Base-by-base conservation (phyloP, 345 rosid genomes). In the Hibiscus tridactylites region DNA sequence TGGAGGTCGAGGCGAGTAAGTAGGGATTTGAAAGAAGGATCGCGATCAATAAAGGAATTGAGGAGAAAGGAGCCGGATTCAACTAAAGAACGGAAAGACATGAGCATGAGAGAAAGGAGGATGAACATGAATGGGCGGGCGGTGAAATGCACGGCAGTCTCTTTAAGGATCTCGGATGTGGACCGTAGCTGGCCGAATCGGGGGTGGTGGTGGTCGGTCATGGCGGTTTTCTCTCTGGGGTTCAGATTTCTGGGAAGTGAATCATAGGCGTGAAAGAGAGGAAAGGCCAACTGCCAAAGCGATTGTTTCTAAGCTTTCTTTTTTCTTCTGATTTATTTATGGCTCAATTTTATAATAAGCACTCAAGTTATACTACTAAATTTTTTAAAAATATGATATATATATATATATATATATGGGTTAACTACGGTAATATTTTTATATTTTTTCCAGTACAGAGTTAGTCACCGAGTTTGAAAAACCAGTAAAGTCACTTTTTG, bases 1-100 rank as follows among this genome's bases (percentile, higher is more conserved):
- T 81, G 69, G 56, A 86, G 88, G 79, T 88, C 90, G 74, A 90
- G 86, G 15, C 92, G 98, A 75, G 95, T 86, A 81, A 91, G 93
- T 73, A 89, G 89, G 74, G 95, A 83, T 68, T 82, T 87, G 73
- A 94, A 88, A 64, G 96, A 88, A 29, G 97, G 92, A 79, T 90
- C 96, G 54, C 85, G 82, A 81, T 95, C 97, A 83, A 95, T 84
- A 85, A 89, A 88, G 68, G 92, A 82, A 49, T 88, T 86, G 74
- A 92, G 85, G 53, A 81, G 71, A 60, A 78, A 74, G 67, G 97
- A 82, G 62, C 90, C 94, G 37, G 83, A 87, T 72, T 90, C 97
- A 79, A 94, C 88, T 70, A 90, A 63, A 50, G 87, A 74, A 72
- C 96, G 97, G 84, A 92, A 95, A 49, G 92, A 85, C 83, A 87